Evolutionary conservation across 768 basidiomycete species (phyloP), one percentile per base, ranked within the genome.

Genomic region (Xerocomellus amylosporus): DNA sequence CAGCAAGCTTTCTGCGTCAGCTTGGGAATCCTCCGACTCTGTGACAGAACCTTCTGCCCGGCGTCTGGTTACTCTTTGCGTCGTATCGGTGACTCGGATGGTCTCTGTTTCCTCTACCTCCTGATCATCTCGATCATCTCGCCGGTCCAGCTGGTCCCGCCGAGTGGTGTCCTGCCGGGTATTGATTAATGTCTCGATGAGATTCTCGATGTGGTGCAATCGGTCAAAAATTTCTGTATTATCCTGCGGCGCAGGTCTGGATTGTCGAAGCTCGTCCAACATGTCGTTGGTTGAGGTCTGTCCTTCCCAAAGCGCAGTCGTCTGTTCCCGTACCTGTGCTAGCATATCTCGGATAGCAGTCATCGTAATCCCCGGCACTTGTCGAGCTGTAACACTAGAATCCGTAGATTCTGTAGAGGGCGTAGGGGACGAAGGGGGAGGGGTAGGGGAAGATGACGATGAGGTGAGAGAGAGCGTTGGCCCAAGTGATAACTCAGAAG

Each of bases 261-360:
- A 63, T 14, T 78, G 75, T 19, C 81, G 78, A 49, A 93, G 72
- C 24, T 85, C 80, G 52, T 87, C 82, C 34, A 94, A 69, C 55
- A 83, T 72, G 30, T 79, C 76, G 48, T 84, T 83, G 8, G 86
- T 80, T 0, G 79, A 73, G 0, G 68, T 62, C 68, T 95, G 90
- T 6, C 79, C 82, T 45, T 87, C 77, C 69, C 81, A 75, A 20
- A 96, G 67, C 9, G 78, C 80, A 10, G 75, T 73, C 8, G 85
- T 75, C 59, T 86, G 82, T 8, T 82, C 79, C 41, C 83, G 76
- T 41, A 94, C 75, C 13, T 74, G 77, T 15, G 79, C 73, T 42
- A 93, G 61, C 28, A 85, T 74, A 5, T 78, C 77, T 15, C 79
- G 76, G 38, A 89, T 70, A 33, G 77, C 74, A 20, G 75, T 74